Percentiles rank a stretch among this genome's conserved stretches.
Conservation (phyloP, 345 rosid genomes). For the Ceriops zippeliana region DNA sequence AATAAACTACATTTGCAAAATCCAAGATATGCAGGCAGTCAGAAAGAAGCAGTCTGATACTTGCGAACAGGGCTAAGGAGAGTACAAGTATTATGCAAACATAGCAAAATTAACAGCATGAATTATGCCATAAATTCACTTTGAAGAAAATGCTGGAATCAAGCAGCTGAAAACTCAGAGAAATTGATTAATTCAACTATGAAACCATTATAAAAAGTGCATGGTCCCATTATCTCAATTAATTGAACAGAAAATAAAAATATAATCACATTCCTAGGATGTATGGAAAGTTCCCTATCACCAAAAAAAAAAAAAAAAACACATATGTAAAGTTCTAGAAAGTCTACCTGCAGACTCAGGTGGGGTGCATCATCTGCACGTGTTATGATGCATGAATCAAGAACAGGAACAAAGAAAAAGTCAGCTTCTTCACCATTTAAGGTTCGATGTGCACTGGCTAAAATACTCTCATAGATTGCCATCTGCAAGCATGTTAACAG, state of each 20-base stretch:
- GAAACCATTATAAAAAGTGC: not conserved
- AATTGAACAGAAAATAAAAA: not conserved
- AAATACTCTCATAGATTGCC: slow-evolving; percentile 87
- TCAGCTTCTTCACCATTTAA: slow-evolving; percentile 96
- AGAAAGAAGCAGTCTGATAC: not conserved
- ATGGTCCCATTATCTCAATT: not conserved
- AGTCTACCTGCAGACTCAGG: slow-evolving; percentile 61
- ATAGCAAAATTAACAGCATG: not conserved
- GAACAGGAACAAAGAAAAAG: slow-evolving; percentile 95
- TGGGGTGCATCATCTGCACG: slow-evolving; percentile 97
- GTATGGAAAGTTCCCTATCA: not conserved
- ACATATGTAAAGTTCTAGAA: not conserved
- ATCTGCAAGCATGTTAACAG: slow-evolving; percentile 43
- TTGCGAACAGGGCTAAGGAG: not conserved
- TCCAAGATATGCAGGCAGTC: too few species aligned
- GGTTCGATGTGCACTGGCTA: slow-evolving; percentile 78
- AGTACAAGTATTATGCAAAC: not conserved
- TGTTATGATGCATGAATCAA: slow-evolving; percentile 89
- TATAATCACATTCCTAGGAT: not conserved
- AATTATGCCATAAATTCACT: not conserved
- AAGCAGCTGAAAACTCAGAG: not conserved
- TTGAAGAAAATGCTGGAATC: not conserved
- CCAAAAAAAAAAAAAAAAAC: not conserved
- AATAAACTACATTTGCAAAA: not conserved
- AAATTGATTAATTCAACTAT: not conserved